phyloP scores from a whole-genome alignment of 768 basidiomycete genomes.

The Rubroboletus pulcherrimus region DNA sequence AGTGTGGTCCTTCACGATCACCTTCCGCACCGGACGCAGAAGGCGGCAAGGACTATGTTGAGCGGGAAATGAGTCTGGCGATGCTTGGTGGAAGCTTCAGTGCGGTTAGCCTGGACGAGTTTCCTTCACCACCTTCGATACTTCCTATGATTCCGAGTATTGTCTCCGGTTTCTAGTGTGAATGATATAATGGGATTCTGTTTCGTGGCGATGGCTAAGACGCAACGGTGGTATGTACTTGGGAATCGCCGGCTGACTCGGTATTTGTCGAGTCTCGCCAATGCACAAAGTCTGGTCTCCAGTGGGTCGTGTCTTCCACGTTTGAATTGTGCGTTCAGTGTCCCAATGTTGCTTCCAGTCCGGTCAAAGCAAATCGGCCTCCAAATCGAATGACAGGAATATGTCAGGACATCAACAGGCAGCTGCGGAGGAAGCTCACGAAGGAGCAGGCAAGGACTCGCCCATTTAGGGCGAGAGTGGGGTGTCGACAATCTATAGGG shows the following conservation, averaged over 20 bases:
- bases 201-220: neutral
- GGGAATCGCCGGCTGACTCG: neutral
- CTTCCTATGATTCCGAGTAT: conserved; percentile 31
- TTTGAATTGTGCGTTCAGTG: neutral
- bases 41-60: conserved; percentile 9
- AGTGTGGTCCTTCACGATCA: conserved; percentile 1
- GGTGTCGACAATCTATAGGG: neutral
- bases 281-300: neutral
- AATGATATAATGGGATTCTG: neutral
- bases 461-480: neutral
- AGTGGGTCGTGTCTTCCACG: neutral
- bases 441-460: neutral
- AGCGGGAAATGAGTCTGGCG: conserved; percentile 16
- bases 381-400: neutral
- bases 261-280: neutral
- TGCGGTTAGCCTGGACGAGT: conserved; percentile 43
- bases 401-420: neutral
- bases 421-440: neutral
- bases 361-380: neutral
- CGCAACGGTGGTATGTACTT: neutral
- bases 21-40: neutral
- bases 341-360: neutral
- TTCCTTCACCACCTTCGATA: conserved; percentile 42
- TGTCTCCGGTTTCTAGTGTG: conserved; percentile 24
- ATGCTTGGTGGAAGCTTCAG: conserved; percentile 37